These are phyloP conservation scores for Gossypium trilobum DNA, from an alignment of 441 rosid genomes.

Conservation along the genomic window DNA sequence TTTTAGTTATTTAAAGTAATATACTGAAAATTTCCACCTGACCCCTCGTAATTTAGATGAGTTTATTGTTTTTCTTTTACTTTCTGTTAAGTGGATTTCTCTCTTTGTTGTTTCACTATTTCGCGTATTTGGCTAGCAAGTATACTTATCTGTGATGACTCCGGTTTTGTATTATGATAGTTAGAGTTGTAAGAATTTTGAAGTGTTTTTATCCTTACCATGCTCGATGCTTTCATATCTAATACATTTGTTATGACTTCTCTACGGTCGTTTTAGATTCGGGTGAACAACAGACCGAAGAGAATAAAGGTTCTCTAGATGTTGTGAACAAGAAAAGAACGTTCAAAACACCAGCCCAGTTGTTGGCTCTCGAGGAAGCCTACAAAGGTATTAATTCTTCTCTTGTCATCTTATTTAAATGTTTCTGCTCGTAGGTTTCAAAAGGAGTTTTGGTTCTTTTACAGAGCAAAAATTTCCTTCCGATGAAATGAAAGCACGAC, in stretches of 20 bases:
- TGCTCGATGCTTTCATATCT: not conserved
- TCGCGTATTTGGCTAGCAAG: not conserved
- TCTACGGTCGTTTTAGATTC: slow-evolving; percentile 36
- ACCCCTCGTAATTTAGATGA: not conserved
- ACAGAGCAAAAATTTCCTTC: slow-evolving; percentile 73
- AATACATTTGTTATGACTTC: not conserved
- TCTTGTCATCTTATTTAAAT: slow-evolving; percentile 15
- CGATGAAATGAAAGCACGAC: slow-evolving; percentile 64
- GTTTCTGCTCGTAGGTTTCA: slow-evolving; percentile 15
- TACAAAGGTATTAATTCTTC: slow-evolving; percentile 47
- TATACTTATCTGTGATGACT: not conserved
- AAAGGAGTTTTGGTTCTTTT: slow-evolving; percentile 11
- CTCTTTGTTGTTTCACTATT: not conserved
- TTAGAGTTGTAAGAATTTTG: not conserved
- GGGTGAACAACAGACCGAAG: slow-evolving; percentile 46
- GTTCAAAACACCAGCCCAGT: slow-evolving; percentile 67
- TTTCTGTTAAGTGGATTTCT: not conserved
- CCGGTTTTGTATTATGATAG: not conserved
- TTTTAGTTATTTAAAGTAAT: not conserved
- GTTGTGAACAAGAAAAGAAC: slow-evolving; percentile 48
- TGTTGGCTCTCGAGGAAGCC: slow-evolving; percentile 57
- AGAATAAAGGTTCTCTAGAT: slow-evolving; percentile 46
- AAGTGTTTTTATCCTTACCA: not conserved
- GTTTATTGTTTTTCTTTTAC: not conserved
- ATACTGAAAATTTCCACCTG: not conserved